Base-by-base conservation (phyloP, 2,329 filamentous ascomycete genomes). In the Fusarium ramigenum region DNA sequence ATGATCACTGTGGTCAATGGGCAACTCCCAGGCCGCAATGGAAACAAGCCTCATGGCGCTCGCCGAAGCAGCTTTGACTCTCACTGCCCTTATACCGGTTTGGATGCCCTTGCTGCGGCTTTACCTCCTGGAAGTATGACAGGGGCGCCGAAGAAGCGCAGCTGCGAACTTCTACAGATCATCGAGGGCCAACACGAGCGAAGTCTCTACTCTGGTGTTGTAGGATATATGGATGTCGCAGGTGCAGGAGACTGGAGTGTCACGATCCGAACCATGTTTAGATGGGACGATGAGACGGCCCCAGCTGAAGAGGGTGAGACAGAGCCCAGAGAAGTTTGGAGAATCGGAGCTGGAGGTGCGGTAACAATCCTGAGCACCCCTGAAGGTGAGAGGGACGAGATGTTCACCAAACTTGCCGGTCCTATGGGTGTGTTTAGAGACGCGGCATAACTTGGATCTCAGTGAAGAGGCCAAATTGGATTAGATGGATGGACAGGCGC, bases 51-150 rank as follows among this genome's bases (percentile, higher is more conserved):
- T 47, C 63, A 58, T 19, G 60, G 67, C 15, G 25, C 69, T 21
- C 60, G 60, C 5, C 60, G 64, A 19, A 50, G 56, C 42, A 66
- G 66, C 47, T 47, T 58, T 8, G 63, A 63, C 21, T 39, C 49
- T 5, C 71, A 57, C 7, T 72, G 49, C 23, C 66, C 69, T 5
- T 85, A 88, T 66, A 90, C 90, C 0, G 93, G 93, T 4, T 85
- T 96, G 40, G 92, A 96, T 66, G 92, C 96, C 8, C 88, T 98
- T 1, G 89, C 92, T 1, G 88, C 91, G 11, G 93, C 91, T 53
- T 86, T 98, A 2, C 96, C 96, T 0, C 95, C 96, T 0, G 96
- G 96, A 0, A 96, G 93, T 77, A 98, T 98, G 96, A 98, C 96
- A 4, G 96, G 96, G 11, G 96, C 96, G 2, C 96, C 96, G 0